These are phyloP conservation scores for Schwanniomyces occidentalis DNA, from an alignment of 805 yeast species.

Conservation along the genomic window DNA sequence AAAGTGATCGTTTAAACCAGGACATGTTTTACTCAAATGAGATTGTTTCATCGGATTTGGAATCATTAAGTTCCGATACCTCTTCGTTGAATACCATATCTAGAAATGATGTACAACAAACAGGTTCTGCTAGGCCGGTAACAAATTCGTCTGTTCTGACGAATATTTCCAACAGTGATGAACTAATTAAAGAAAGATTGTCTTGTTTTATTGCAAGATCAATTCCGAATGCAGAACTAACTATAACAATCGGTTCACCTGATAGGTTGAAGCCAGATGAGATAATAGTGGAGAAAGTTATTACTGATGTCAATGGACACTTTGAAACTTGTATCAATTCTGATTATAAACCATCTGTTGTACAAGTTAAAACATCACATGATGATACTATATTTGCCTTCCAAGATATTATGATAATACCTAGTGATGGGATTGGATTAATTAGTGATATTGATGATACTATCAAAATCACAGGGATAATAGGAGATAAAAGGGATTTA, in stretches of 20 bases:
- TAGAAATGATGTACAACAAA: conserved; percentile 3
- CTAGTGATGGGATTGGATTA: conserved; percentile 58
- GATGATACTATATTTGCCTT: conserved; percentile 51
- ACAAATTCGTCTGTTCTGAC: conserved; percentile 9
- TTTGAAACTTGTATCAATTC: conserved; percentile 56
- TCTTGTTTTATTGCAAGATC: conserved; percentile 69
- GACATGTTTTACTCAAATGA: conserved; percentile 20
- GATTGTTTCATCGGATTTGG: conserved; percentile 18
- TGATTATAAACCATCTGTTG: conserved; percentile 58
- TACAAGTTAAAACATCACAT: conserved; percentile 49
- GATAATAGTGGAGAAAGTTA: conserved; percentile 27
- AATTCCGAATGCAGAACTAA: conserved; percentile 56
- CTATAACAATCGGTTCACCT: conserved; percentile 56
- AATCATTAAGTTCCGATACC: conserved; percentile 16
- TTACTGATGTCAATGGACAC: conserved; percentile 69
- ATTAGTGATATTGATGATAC: conserved; percentile 97
- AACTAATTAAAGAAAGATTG: conserved; percentile 60
- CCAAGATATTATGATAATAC: conserved; percentile 45
- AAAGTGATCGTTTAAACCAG: conserved; percentile 25
- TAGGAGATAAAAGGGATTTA: conserved; percentile 82
- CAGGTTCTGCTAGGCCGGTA: conserved; percentile 4
- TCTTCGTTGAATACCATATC: conserved; percentile 7
- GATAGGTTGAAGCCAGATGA: conserved; percentile 26
- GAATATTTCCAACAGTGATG: conserved; percentile 31
- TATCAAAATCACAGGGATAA: conserved; percentile 83